Evolutionary conservation across 257 asterid species (phyloP).

Genomic region (Salvia hispanica): DNA sequence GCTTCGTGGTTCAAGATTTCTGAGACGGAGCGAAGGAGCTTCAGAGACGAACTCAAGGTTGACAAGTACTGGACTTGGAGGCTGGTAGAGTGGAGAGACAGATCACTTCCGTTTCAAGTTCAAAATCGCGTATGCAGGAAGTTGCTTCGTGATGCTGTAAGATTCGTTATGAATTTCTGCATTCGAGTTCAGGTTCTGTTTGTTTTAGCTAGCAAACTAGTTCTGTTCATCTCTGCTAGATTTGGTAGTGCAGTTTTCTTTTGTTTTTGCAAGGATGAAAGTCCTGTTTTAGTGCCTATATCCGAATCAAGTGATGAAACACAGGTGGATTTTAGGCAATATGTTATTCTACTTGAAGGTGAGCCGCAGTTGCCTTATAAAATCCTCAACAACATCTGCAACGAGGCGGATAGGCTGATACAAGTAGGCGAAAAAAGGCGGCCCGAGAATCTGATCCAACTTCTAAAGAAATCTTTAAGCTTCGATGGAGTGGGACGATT

Average conservation of each 20-base stretch:
- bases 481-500: background rate
- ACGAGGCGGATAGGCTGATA: background rate
- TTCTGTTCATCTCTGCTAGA: background rate
- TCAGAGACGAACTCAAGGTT: background rate
- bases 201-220: background rate
- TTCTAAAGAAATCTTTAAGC: background rate
- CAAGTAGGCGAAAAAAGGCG: background rate
- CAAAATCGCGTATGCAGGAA: background rate
- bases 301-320: no score
- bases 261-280: background rate
- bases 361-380: background rate
- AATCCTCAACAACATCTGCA: background rate
- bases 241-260: no score
- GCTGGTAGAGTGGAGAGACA: conserved; percentile 11
- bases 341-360: conserved; percentile 2
- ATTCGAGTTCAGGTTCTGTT: background rate
- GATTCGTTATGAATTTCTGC: background rate
- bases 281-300: no score
- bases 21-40: background rate
- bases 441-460: background rate
- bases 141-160: background rate
- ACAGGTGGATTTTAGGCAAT: background rate
- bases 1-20: background rate
- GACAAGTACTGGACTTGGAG: conserved; percentile 7
- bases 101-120: background rate